phyloP scores from a whole-genome alignment of 2,329 filamentous ascomycete genomes.

The Alternaria tenuissima region DNA sequence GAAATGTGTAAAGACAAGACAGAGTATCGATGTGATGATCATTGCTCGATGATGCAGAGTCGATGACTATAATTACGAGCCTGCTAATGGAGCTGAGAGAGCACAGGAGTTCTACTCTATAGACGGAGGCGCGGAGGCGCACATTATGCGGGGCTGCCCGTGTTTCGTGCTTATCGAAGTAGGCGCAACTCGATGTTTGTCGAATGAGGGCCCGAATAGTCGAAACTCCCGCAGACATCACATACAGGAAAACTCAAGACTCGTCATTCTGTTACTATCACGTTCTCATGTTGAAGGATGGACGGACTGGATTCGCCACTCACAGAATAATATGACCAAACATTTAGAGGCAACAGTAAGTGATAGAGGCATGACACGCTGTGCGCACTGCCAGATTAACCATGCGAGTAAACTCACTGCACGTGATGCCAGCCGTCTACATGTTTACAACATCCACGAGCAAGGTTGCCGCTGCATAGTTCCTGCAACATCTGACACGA shows the following conservation, averaged over 20 bases:
- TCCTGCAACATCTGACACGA: slow-evolving; percentile 8
- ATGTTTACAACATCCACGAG: neutral
- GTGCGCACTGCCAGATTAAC: neutral
- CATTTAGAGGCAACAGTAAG: neutral
- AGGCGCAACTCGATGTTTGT: neutral
- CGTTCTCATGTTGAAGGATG: neutral
- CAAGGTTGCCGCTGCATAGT: neutral
- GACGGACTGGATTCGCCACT: neutral
- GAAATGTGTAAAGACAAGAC: slow-evolving; percentile 6
- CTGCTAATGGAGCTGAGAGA: neutral
- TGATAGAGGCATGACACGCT: neutral
- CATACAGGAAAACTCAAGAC: neutral
- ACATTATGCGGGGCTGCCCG: neutral
- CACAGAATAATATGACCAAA: neutral
- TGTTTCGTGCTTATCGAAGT: neutral
- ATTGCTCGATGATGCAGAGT: slow-evolving; percentile 4
- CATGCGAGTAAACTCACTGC: neutral
- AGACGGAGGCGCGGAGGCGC: neutral
- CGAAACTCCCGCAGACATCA: neutral
- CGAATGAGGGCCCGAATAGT: neutral
- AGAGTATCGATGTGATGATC: slow-evolving; percentile 6
- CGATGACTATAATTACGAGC: too few relatives aligned
- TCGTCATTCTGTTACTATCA: neutral
- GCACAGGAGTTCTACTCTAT: neutral
- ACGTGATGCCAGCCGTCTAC: slow-evolving; percentile 4